These are phyloP conservation scores for Pleurotus ostreatus DNA, from an alignment of 768 basidiomycete genomes.

Conservation along the genomic window DNA sequence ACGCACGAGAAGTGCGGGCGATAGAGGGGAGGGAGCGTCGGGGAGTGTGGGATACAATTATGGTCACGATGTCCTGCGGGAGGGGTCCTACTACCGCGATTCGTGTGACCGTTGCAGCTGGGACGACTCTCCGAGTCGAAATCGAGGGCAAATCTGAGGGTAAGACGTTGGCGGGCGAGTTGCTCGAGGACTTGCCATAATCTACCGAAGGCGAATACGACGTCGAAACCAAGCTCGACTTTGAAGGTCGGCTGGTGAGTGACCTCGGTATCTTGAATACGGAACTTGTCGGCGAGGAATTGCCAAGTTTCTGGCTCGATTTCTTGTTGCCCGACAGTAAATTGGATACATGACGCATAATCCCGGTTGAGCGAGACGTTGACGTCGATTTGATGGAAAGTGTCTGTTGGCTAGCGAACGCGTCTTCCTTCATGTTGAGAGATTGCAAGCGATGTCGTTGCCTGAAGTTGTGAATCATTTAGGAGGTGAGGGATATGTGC, in stretches of 20 bases:
- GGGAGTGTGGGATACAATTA: constrained; percentile 23
- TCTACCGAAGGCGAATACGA: constrained; percentile 1
- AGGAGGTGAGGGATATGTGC: neutral
- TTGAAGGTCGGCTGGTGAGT: neutral
- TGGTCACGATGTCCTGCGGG: neutral
- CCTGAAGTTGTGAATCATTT: constrained; percentile 3
- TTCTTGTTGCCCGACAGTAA: constrained; percentile 7
- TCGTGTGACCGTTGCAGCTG: neutral
- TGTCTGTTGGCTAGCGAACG: constrained; percentile 3
- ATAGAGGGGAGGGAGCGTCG: constrained; percentile 22
- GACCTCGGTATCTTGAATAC: constrained; percentile 3
- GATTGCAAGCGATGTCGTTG: constrained; percentile 6
- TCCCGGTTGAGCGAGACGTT: neutral
- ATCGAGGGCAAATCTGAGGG: neutral
- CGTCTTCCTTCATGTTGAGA: constrained; percentile 4
- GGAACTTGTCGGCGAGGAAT: neutral
- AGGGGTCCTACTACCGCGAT: constrained; percentile 1
- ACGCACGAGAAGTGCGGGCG: constrained; percentile 29
- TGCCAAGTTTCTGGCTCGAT: neutral
- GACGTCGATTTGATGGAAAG: constrained; percentile 4
- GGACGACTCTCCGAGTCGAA: neutral
- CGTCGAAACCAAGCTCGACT: constrained; percentile 2
- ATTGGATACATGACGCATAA: constrained; percentile 8
- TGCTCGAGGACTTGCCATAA: neutral
- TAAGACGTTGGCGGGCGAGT: neutral